Evolutionary conservation across 1,139 yeast genomes (phyloP).

Genomic region (Sugiyamaella castrensis): DNA sequence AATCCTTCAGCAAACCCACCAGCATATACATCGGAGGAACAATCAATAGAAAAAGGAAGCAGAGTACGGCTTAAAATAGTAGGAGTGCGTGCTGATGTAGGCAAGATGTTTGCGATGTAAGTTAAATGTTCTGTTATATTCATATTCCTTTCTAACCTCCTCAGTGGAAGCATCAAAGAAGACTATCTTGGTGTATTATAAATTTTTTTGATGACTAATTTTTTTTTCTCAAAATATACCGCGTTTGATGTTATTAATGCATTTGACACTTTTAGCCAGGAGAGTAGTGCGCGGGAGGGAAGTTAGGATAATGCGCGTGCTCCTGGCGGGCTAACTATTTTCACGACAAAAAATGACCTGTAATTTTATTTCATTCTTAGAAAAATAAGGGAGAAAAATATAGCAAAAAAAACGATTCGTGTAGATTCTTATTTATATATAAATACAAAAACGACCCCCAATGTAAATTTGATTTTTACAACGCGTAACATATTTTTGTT

Average conservation of each 20-base stretch:
- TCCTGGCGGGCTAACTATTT: too few relatives aligned
- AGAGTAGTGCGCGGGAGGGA: too few relatives aligned
- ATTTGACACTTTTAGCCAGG: too few relatives aligned
- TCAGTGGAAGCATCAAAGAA: slow-evolving; percentile 85
- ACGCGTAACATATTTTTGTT: too few relatives aligned
- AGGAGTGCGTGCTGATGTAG: slow-evolving; percentile 97
- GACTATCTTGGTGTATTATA: slow-evolving; percentile 86
- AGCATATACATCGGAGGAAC: slow-evolving; percentile 95
- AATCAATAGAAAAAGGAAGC: slow-evolving; percentile 89
- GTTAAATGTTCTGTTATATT: slow-evolving; percentile 19
- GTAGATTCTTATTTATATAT: slow-evolving; percentile 10
- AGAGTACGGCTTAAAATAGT: slow-evolving; percentile 92
- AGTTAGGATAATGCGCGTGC: too few relatives aligned
- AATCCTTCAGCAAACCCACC: slow-evolving; percentile 98
- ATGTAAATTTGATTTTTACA: too few relatives aligned
- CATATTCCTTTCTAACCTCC: slow-evolving; percentile 9
- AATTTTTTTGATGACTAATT: neutral
- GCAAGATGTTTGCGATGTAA: slow-evolving; percentile 86
- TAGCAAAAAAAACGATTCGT: slow-evolving; percentile 7
- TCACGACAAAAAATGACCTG: slow-evolving; percentile 6
- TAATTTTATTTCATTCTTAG: slow-evolving; percentile 8
- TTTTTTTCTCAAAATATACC: too few relatives aligned
- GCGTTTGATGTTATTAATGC: too few relatives aligned
- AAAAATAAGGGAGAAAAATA: slow-evolving; percentile 5
- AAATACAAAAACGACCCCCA: neutral